These are phyloP conservation scores for Colletotrichum echinochloae DNA, from an alignment of 2,329 filamentous ascomycete genomes.

Conservation along the genomic window DNA sequence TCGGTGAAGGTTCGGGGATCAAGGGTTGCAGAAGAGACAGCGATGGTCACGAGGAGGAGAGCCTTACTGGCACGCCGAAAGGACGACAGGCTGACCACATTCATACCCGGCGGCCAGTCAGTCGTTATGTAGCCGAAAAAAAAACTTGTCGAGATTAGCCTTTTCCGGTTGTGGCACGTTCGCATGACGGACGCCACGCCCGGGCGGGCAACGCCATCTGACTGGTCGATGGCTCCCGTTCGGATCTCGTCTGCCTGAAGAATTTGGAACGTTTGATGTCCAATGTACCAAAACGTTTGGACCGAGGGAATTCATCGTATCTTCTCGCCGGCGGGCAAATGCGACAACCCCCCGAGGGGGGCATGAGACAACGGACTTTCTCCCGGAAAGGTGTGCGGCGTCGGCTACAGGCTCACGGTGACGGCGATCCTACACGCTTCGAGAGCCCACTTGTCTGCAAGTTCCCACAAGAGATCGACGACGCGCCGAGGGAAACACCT, in stretches of 20 bases:
- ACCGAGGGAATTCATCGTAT: slow-evolving; percentile 5
- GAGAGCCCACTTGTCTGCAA: slow-evolving; percentile 11
- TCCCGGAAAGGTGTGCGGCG: background rate
- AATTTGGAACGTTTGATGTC: slow-evolving; percentile 11
- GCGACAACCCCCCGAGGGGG: background rate
- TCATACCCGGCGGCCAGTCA: background rate
- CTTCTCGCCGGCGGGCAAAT: background rate
- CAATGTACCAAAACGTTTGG: slow-evolving; percentile 15
- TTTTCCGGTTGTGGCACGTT: slow-evolving; percentile 28
- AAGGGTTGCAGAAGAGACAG: slow-evolving; percentile 9
- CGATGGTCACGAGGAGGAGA: slow-evolving; percentile 30
- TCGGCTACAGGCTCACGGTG: slow-evolving; percentile 1
- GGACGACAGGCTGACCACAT: slow-evolving; percentile 6
- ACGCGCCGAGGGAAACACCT: slow-evolving; percentile 7
- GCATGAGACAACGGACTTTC: background rate
- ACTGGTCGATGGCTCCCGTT: background rate
- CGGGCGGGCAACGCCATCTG: slow-evolving; percentile 9
- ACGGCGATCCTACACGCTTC: slow-evolving; percentile 28
- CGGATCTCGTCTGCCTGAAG: background rate
- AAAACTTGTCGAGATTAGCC: background rate
- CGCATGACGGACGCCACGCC: slow-evolving; percentile 26
- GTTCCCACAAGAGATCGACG: slow-evolving; percentile 24
- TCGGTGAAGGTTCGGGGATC: slow-evolving; percentile 32
- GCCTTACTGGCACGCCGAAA: slow-evolving; percentile 26
- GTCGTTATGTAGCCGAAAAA: background rate